Base-by-base conservation (phyloP, 805 yeast species). In the Sungouiozyma ichnusensis region DNA sequence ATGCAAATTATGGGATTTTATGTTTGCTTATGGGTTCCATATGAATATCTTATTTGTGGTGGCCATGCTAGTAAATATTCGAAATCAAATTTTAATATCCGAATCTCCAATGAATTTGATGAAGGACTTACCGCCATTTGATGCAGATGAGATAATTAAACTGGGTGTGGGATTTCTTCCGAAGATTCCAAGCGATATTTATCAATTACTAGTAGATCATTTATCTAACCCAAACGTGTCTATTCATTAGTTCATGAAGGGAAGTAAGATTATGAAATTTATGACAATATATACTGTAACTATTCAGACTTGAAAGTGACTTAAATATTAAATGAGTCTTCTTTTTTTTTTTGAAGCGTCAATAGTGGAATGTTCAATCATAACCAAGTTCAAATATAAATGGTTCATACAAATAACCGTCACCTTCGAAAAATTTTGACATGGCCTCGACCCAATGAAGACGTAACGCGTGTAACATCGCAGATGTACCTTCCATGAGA, bases 371-470 rank as follows among this genome's bases (percentile, higher is more conserved):
- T n/a, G n/a, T n/a, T 11, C 11, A 24, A 24, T 24, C 29, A 14
- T 47, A 41, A 37, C 9, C 29, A 24, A 24, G 29, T 7, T 64
- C 60, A 47, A 90, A 87, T 3, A 81, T 74, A 59, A 86, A 92
- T n/a, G 98, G 97, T 50, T 75, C 79, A 60, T 85, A 92, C 4
- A 88, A 77, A 51, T 77, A 71, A 46, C 99, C 99, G 63, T 90
- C 97, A 62, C 99, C 99, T 58, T 84, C 92, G 57, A 88, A 92
- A 67, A 82, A 94, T 69, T 92, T 92, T 48, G 96, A 86, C 99
- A 92, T 92, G 20, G 96, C 81, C 68, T 92, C 99, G 48, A 92
- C 98, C 99, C 99, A 92, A 63, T 92, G 98, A 58, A 92, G 74
- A 72, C 99, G 85, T 58, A 92, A 74, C n/a, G 97, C 83, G 66